Conservation (phyloP, 2,329 filamentous ascomycete species). For the Aspergillus tamarii region DNA sequence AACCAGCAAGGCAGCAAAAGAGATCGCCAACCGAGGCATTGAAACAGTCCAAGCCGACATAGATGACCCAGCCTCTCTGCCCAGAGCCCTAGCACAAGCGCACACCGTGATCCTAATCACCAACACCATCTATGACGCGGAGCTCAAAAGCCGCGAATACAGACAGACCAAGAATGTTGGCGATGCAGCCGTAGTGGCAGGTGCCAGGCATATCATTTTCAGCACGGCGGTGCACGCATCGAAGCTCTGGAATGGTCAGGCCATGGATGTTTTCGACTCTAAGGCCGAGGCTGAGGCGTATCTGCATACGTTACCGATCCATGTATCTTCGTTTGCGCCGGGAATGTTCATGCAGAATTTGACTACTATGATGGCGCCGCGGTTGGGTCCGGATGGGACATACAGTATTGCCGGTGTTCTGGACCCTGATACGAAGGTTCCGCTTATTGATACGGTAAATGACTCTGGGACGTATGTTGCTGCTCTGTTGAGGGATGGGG, state of each 20-base stretch:
- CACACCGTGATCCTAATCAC: conserved; percentile 44
- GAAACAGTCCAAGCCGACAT: conserved; percentile 59
- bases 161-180: conserved; percentile 30
- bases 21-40: conserved; percentile 50
- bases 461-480: conserved; percentile 43
- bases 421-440: conserved; percentile 28
- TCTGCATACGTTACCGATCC: conserved; percentile 53
- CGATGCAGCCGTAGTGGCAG: conserved; percentile 32
- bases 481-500: conserved; percentile 41
- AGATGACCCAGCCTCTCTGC: conserved; percentile 39
- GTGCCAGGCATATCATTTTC: conserved; percentile 35
- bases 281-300: conserved; percentile 62
- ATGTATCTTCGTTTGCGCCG: conserved; percentile 57
- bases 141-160: conserved; percentile 31
- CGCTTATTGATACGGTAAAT: conserved; percentile 38
- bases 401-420: conserved; percentile 29
- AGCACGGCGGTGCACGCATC: conserved; percentile 26
- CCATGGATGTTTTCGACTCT: conserved; percentile 55
- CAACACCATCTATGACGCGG: conserved; percentile 22
- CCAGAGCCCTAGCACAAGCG: conserved; percentile 49
- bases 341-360: conserved; percentile 61
- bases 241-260: conserved; percentile 34
- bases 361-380: conserved; percentile 23
- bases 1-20: conserved; percentile 48
- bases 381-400: conserved; percentile 28